These are phyloP conservation scores for Xylaria sp. DNA, from an alignment of 2,329 filamentous ascomycete genomes.

Conservation along the genomic window DNA sequence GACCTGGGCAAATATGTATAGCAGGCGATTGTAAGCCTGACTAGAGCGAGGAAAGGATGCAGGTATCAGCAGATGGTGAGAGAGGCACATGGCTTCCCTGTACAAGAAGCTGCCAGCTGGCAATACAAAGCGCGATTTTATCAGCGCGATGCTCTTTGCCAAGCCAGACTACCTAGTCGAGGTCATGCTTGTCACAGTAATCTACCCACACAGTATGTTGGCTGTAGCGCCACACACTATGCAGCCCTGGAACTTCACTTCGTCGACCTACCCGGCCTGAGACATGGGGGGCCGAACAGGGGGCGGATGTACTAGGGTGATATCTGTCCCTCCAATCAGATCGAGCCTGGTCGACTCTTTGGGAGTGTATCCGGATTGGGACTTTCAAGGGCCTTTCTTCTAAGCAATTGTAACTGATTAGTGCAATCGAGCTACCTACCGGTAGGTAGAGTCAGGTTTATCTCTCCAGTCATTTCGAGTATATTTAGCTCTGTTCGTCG, in stretches of 20 bases:
- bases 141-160: conserved; percentile 6
- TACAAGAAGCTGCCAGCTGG: conserved; percentile 11
- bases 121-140: conserved; percentile 17
- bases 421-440: background rate
- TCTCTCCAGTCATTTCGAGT: too few species aligned
- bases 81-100: too few species aligned
- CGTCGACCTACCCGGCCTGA: conserved; percentile 18
- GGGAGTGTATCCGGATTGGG: conserved; percentile 42
- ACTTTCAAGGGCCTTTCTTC: conserved; percentile 18
- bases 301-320: conserved; percentile 32
- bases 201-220: conserved; percentile 30
- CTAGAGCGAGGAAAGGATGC: too few species aligned
- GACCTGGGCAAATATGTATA: too few species aligned
- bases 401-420: background rate
- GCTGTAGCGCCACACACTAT: background rate
- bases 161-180: background rate
- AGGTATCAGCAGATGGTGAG: too few species aligned
- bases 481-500: too few species aligned
- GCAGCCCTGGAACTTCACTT: background rate
- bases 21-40: too few species aligned
- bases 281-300: conserved; percentile 28
- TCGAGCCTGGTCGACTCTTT: conserved; percentile 38
- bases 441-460: too few species aligned
- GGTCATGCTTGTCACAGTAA: conserved; percentile 26
- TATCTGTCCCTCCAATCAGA: conserved; percentile 37